Percentiles rank a stretch among this genome's conserved stretches.
phyloP scores from a whole-genome alignment of 2,329 filamentous ascomycete genomes.

The Sclerotinia glacialis region DNA sequence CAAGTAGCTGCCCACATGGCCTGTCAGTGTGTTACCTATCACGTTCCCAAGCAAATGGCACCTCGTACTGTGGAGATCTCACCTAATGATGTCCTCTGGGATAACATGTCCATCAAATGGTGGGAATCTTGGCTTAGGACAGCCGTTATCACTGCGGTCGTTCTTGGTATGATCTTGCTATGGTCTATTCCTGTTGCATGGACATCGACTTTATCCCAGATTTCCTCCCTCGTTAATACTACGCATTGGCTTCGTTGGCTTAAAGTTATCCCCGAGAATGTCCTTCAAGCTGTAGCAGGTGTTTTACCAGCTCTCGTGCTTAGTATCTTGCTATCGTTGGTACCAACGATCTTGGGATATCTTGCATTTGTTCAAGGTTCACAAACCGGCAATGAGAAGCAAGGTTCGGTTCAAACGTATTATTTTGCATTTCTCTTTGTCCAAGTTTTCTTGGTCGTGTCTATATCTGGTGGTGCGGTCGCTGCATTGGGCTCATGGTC shows the following conservation, averaged over 20 bases:
- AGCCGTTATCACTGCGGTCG: constrained; percentile 60
- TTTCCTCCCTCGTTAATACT: constrained; percentile 64
- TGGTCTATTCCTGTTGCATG: constrained; percentile 92
- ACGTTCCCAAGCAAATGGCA: constrained; percentile 89
- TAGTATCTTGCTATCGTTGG: constrained; percentile 71
- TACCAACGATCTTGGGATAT: constrained; percentile 75
- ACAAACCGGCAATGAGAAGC: constrained; percentile 75
- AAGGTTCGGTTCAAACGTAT: constrained; percentile 83
- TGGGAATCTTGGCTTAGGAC: constrained; percentile 74
- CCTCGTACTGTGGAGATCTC: constrained; percentile 91
- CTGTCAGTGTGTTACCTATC: constrained; percentile 86
- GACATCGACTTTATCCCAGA: constrained; percentile 76
- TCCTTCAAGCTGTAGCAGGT: constrained; percentile 70
- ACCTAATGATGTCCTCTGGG: constrained; percentile 90
- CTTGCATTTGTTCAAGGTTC: constrained; percentile 73
- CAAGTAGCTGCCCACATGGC: constrained; percentile 98
- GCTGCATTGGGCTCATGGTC: constrained; percentile 54
- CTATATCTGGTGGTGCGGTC: constrained; percentile 73
- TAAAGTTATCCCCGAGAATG: constrained; percentile 59
- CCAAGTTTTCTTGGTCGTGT: constrained; percentile 90
- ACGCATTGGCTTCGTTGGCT: constrained; percentile 72
- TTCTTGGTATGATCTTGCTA: constrained; percentile 74
- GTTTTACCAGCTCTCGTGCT: constrained; percentile 77
- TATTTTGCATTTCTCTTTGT: constrained; percentile 95
- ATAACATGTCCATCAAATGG: constrained; percentile 95